Conservation (phyloP, 176 grass and related monocot genomes). For the Rhynchospora tenuis region DNA sequence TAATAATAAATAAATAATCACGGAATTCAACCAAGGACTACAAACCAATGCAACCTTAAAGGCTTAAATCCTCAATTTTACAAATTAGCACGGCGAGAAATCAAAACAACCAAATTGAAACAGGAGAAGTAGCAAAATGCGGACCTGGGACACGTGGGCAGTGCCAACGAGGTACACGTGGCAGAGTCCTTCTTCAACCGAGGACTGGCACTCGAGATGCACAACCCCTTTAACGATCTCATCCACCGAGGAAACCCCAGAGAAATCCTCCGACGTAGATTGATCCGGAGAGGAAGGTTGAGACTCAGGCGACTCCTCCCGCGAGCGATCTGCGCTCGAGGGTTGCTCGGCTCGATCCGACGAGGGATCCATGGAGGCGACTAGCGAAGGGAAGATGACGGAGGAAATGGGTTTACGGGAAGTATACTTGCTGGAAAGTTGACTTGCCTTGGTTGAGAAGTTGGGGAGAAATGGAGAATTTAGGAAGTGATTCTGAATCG, state of each 20-base stretch:
- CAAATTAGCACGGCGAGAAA: neutral
- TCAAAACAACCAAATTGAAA: neutral
- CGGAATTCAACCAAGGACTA: neutral
- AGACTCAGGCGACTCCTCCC: neutral
- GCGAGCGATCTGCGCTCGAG: neutral
- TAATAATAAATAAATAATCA: neutral
- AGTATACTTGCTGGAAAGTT: neutral
- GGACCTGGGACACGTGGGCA: neutral
- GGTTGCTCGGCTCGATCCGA: neutral
- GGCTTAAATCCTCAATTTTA: neutral
- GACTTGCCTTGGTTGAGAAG: neutral
- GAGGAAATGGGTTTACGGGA: neutral
- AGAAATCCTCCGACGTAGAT: neutral
- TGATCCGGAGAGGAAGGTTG: neutral
- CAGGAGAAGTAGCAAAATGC: neutral
- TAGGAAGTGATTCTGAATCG: neutral
- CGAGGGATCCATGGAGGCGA: neutral
- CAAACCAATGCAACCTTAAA: neutral
- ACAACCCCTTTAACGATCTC: slow-evolving; percentile 5
- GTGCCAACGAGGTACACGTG: slow-evolving; percentile 21
- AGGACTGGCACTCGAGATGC: slow-evolving; percentile 17
- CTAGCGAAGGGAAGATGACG: neutral
- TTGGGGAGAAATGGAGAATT: neutral
- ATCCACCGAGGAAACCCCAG: slow-evolving; percentile 3
- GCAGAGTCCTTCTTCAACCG: slow-evolving; percentile 12